Evolutionary conservation across 495 filamentous ascomycete genomes (phyloP).

Genomic region (Apodospora peruviana): DNA sequence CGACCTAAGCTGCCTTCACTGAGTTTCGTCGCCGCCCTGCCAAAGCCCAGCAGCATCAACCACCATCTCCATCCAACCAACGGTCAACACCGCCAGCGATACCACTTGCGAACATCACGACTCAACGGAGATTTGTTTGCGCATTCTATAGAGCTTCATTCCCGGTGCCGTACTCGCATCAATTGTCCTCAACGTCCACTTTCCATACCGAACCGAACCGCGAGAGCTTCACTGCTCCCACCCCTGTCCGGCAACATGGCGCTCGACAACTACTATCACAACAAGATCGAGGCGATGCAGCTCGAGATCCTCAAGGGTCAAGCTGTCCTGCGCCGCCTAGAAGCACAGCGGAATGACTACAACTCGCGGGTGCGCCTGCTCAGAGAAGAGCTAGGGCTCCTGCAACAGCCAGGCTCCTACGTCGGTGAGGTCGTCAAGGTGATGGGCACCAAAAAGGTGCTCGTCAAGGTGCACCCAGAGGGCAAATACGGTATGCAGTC

Average conservation of each 20-base stretch:
- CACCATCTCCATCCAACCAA: background rate
- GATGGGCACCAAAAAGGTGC: slow-evolving; percentile 98
- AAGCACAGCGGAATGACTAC: slow-evolving; percentile 98
- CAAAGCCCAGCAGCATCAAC: background rate
- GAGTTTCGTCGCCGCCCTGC: background rate
- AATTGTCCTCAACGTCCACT: too few relatives aligned
- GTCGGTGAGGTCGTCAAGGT: slow-evolving; percentile 99
- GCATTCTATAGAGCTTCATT: too few relatives aligned
- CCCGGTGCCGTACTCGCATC: too few relatives aligned
- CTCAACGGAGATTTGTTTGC: too few relatives aligned
- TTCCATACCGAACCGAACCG: too few relatives aligned
- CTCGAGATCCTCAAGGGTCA: slow-evolving; percentile 99
- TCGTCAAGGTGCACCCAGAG: slow-evolving; percentile 98
- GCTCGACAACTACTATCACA: slow-evolving; percentile 98
- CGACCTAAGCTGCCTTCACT: slow-evolving; percentile 28
- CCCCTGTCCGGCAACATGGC: slow-evolving; percentile 56
- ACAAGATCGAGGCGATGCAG: slow-evolving; percentile 99
- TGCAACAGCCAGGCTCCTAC: slow-evolving; percentile 97
- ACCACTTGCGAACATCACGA: too few relatives aligned
- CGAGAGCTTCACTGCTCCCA: background rate
- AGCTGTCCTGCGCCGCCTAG: slow-evolving; percentile 86
- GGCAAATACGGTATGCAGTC: slow-evolving; percentile 98
- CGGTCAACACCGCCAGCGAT: too few relatives aligned
- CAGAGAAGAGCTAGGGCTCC: slow-evolving; percentile 89
- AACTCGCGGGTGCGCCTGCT: slow-evolving; percentile 95